These are phyloP conservation scores for Fragaria nilgerrensis DNA, from an alignment of 306 rosid species.

Conservation along the genomic window DNA sequence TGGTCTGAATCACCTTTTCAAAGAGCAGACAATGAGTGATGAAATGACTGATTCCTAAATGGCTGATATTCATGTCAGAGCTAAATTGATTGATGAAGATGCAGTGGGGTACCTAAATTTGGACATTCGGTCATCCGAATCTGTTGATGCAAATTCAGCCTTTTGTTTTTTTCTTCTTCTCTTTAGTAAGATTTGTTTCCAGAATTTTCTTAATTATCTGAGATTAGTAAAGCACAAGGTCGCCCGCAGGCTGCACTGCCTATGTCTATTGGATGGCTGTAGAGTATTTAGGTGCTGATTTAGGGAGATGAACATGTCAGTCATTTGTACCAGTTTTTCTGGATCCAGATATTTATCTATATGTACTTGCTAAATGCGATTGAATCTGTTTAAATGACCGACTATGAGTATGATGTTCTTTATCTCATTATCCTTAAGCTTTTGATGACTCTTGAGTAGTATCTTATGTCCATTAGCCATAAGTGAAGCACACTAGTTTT, in stretches of 20 bases:
- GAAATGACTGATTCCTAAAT: too few species aligned
- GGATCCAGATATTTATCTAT: constrained; percentile 36
- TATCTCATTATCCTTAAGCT: not conserved
- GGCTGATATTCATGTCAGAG: too few species aligned
- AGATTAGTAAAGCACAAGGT: constrained; percentile 43
- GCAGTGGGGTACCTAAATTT: constrained; percentile 17
- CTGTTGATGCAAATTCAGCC: constrained; percentile 36
- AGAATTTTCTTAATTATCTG: constrained; percentile 41
- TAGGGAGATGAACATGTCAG: constrained; percentile 50
- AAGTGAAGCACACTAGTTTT: not conserved
- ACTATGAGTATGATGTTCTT: too few species aligned
- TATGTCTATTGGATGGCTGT: constrained; percentile 48
- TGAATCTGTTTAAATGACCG: constrained; percentile 26
- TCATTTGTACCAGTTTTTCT: constrained; percentile 46
- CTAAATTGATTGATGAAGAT: constrained; percentile 22
- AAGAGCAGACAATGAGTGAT: not conserved
- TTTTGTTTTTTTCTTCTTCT: constrained; percentile 1
- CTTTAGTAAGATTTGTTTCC: constrained; percentile 26
- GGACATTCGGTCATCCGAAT: constrained; percentile 28
- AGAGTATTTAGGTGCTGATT: constrained; percentile 75
- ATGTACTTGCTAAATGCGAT: constrained; percentile 32
- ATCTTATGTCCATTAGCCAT: not conserved
- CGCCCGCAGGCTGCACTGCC: constrained; percentile 44
- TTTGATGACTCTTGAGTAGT: too few species aligned
- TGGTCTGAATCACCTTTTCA: too few species aligned